Evolutionary conservation across 108 stramenopile genomes (phyloP), one percentile per base, ranked within the genome.

Genomic region (Pseudonitzschia delicatissima): DNA sequence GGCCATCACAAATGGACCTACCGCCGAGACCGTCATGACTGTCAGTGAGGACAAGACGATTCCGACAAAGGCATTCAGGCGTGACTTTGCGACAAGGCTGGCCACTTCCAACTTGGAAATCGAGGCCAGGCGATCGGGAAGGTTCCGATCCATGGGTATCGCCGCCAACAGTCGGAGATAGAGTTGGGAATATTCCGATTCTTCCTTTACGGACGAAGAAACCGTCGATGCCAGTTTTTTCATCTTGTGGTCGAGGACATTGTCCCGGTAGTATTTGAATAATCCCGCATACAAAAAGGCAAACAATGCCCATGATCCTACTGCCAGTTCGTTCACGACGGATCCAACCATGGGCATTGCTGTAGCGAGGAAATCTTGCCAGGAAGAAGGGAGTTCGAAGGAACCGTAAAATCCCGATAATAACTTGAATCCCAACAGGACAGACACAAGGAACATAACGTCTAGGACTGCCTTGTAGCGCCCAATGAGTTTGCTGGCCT

Each of bases 91-190:
- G 26, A 85, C 63, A n/a, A 76, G 9, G 45, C 75, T 63, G 6
- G 65, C 57, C n/a, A 76, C 78, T 62, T 93, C 82, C 0, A 62
- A 45, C 36, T 32, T 32, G 11, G 83, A 76, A 9, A 80, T 77
- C 47, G 71, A 48, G 4, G 37, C 35, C 15, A 87, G 49, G 1
- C 52, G 39, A 15, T 47, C 44, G 0, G 79, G 63, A 18, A 87
- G 35, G 45, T 62, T 62, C 18, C 66, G 67, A 28, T 73, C 53
- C 45, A 82, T 72, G 7, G 87, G 77, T 25, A 64, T 48, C 1
- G 84, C 72, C 20, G 87, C 62, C 39, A 81, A 64, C 36, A 90
- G 61, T 5, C 88, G 83, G 23, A 93, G 62, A 67, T 85, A 93
- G 17, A 93, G 77, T 59, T 88, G 85, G 9, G 78, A 75, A 60